Conservation (phyloP, 1,284 basidiomycete species). For the Laetiporus sulphureus region DNA sequence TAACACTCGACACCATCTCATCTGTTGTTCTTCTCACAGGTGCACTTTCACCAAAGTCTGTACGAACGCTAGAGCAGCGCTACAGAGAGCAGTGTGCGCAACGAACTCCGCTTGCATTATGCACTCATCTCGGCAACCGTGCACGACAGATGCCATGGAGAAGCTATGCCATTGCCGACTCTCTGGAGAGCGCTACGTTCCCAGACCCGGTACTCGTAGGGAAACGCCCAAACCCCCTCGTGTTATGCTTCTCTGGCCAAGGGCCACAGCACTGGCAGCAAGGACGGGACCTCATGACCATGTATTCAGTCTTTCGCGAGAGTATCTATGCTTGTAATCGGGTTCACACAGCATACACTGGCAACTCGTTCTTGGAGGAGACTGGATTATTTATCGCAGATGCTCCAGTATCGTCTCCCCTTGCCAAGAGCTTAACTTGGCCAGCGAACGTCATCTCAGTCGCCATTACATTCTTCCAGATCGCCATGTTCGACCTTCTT, state of each 20-base stretch:
- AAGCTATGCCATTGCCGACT: constrained; percentile 6
- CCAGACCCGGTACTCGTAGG: constrained; percentile 9
- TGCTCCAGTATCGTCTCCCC: background rate
- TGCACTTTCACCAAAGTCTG: constrained; percentile 1
- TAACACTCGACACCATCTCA: background rate
- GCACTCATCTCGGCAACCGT: constrained; percentile 5
- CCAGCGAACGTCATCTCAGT: constrained; percentile 27
- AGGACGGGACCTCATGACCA: constrained; percentile 3
- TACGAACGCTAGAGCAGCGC: constrained; percentile 1
- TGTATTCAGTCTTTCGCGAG: constrained; percentile 3
- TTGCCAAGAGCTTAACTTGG: background rate
- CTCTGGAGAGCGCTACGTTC: constrained; percentile 4
- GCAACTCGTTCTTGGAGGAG: constrained; percentile 3
- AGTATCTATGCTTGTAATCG: constrained; percentile 4
- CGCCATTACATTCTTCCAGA: constrained; percentile 31
- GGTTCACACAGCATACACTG: constrained; percentile 3
- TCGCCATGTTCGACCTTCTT: constrained; percentile 36
- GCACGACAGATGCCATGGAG: constrained; percentile 8
- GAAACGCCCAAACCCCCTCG: constrained; percentile 4
- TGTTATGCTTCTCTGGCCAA: constrained; percentile 10
- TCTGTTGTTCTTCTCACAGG: background rate
- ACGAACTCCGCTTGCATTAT: constrained; percentile 4
- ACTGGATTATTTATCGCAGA: constrained; percentile 4
- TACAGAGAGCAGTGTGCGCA: constrained; percentile 3
- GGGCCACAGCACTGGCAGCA: constrained; percentile 9